Evolutionary conservation across 306 rosid genomes (phyloP), one percentile per base, ranked within the genome.

Genomic region (Acacia confusa): DNA sequence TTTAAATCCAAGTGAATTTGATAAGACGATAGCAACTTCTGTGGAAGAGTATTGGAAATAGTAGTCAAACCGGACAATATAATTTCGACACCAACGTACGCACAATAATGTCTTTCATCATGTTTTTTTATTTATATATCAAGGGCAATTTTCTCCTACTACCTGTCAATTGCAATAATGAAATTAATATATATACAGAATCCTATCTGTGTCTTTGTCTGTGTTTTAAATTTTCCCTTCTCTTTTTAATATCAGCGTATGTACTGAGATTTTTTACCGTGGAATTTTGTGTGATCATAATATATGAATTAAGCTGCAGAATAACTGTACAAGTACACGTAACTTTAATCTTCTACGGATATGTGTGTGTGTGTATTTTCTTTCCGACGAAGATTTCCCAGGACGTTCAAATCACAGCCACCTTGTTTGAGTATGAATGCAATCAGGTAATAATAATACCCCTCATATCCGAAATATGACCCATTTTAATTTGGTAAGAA

Each of bases 1-100:
- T 72, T 72, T 41, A 79, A 74, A 84, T 82, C 78, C 36, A 47
- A 25, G 34, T 50, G 79, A 79, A 82, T 70, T 70, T 64, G 86
- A 84, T 79, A 65, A 74, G 41, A 63, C 67, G 79, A 84, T 83
- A 32, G 83, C 45, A 76, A 45, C 77, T 52, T 69, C 38, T 27
- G 74, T 45, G 81, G 73, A 65, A 77, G 52, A 48, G 57, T 50
- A 50, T 47, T 48, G 17, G 63, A 47, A 72, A 47, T 27, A 55
- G 63, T 16, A 72, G 76, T 47, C 63, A 48, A 16, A 48, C 25
- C 28, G 43, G 61, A 47, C 76, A 72, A 72, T 48, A 8, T 72
- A 27, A 36, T 36, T 36, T 45, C 60, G 9, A 25, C 43, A 16
- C 43, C n/a, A 22, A 47, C 63, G 40, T 72, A 47, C 63, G 24